Conservation (phyloP, 441 rosid genomes). For the Capsella rubella region DNA sequence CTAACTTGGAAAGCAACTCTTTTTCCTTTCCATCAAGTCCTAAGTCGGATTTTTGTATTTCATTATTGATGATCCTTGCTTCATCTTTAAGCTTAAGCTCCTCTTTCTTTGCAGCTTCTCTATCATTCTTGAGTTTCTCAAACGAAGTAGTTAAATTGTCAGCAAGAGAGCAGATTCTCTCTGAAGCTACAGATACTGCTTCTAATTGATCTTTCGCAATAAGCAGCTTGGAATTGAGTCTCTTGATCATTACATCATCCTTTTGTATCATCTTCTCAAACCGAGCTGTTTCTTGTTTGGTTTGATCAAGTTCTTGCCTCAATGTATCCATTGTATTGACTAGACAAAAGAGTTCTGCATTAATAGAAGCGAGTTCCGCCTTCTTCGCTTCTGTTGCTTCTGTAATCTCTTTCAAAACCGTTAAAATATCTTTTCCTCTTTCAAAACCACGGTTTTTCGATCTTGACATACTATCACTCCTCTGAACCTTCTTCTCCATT, state of each 20-base stretch:
- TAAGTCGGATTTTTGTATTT: slow-evolving; percentile 55
- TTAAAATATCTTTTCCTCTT: slow-evolving; percentile 40
- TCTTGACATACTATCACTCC: slow-evolving; percentile 48
- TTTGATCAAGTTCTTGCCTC: slow-evolving; percentile 64
- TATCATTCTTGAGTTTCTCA: slow-evolving; percentile 67
- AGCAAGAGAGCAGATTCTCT: slow-evolving; percentile 57
- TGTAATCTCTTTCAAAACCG: slow-evolving; percentile 47
- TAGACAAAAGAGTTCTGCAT: slow-evolving; percentile 65
- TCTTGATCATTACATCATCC: slow-evolving; percentile 56
- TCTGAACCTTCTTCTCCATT: slow-evolving; percentile 51
- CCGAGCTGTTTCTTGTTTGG: slow-evolving; percentile 54
- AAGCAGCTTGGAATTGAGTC: slow-evolving; percentile 76
- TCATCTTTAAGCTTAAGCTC: slow-evolving; percentile 56
- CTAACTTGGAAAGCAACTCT: slow-evolving; percentile 57
- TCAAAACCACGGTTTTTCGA: slow-evolving; percentile 38
- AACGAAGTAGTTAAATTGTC: slow-evolving; percentile 60
- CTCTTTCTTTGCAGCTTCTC: slow-evolving; percentile 65
- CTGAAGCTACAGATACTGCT: slow-evolving; percentile 57
- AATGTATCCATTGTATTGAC: slow-evolving; percentile 70
- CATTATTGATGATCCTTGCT: slow-evolving; percentile 53
- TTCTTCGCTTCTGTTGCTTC: slow-evolving; percentile 70
- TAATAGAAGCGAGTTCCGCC: slow-evolving; percentile 60
- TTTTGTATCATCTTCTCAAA: slow-evolving; percentile 56
- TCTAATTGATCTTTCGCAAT: slow-evolving; percentile 69
- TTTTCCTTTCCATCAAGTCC: slow-evolving; percentile 63